Percentiles rank a stretch among this genome's conserved stretches.
Conservation (phyloP, 2,329 filamentous ascomycete species). For the Microsporum ferrugineum region DNA sequence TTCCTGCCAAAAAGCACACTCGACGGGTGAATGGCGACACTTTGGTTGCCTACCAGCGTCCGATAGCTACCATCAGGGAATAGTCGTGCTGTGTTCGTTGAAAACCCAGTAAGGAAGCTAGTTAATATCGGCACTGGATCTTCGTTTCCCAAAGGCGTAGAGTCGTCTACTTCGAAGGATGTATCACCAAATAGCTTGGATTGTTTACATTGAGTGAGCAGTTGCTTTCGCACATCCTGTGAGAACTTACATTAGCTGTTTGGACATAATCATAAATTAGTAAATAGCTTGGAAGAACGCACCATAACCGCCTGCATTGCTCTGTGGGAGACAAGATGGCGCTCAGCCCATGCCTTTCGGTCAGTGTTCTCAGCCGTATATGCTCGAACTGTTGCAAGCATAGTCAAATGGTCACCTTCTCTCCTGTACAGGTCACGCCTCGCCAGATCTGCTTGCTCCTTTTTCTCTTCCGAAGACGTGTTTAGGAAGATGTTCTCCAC, state of each 20-base stretch:
- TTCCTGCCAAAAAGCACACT: slow-evolving; percentile 50
- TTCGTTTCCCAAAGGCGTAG: slow-evolving; percentile 17
- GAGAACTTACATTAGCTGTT: not conserved
- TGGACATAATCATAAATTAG: not conserved
- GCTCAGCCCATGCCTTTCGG: slow-evolving; percentile 49
- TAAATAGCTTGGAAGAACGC: slow-evolving; percentile 9
- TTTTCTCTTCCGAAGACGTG: slow-evolving; percentile 48
- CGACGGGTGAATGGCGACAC: slow-evolving; percentile 51
- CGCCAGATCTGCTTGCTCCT: slow-evolving; percentile 46
- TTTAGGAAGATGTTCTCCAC: slow-evolving; percentile 54
- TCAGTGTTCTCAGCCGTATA: slow-evolving; percentile 49
- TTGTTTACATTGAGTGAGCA: slow-evolving; percentile 44
- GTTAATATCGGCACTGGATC: slow-evolving; percentile 43
- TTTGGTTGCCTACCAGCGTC: slow-evolving; percentile 50
- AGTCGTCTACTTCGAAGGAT: slow-evolving; percentile 8
- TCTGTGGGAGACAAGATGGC: slow-evolving; percentile 49
- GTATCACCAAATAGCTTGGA: slow-evolving; percentile 32
- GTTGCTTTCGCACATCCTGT: slow-evolving; percentile 50
- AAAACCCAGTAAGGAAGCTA: slow-evolving; percentile 48
- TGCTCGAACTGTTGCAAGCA: slow-evolving; percentile 48
- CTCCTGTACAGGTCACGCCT: slow-evolving; percentile 46
- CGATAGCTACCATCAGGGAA: slow-evolving; percentile 52
- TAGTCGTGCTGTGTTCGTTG: slow-evolving; percentile 48
- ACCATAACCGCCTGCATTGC: slow-evolving; percentile 56
- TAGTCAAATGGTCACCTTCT: slow-evolving; percentile 54